Evolutionary conservation across 2,329 filamentous ascomycete genomes (phyloP).

Genomic region (Xylaria digitata): DNA sequence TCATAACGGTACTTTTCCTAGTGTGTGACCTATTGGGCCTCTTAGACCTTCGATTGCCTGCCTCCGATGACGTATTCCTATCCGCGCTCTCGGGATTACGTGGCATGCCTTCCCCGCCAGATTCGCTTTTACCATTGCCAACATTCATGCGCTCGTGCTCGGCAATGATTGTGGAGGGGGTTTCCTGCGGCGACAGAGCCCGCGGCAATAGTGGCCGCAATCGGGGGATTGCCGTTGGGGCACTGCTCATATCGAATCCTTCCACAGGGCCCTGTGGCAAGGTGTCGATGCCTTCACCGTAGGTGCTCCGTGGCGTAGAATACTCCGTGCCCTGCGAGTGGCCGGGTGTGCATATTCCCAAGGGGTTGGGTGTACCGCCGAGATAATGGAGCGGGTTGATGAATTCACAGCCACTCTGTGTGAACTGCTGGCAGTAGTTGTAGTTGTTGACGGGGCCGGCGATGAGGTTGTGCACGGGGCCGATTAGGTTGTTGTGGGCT

Average conservation of each 20-base stretch:
- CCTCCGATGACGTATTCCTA: not conserved
- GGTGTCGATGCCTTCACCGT: not conserved
- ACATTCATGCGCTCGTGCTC: not conserved
- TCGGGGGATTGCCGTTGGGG: not conserved
- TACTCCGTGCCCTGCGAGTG: not conserved
- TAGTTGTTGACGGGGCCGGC: not conserved
- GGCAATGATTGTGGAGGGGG: too few relatives aligned
- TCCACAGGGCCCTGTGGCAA: too few relatives aligned
- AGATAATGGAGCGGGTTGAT: not conserved
- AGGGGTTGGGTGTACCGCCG: not conserved
- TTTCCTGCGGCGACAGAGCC: too few relatives aligned
- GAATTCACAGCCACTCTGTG: too few relatives aligned
- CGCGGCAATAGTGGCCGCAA: constrained; percentile 5
- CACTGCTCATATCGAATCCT: not conserved
- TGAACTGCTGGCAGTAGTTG: not conserved
- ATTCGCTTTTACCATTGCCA: not conserved
- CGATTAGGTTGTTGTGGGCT: too few relatives aligned
- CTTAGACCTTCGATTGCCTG: not conserved
- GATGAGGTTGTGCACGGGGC: too few relatives aligned
- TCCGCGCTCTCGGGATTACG: not conserved
- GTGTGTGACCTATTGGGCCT: not conserved
- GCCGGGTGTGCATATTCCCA: not conserved
- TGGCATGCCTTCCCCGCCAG: not conserved
- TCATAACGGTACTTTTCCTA: not conserved
- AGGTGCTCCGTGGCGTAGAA: not conserved